Evolutionary conservation across 352 stramenopile species (phyloP), one percentile per base, ranked within the genome.

Genomic region (Globisporangium parvum): DNA sequence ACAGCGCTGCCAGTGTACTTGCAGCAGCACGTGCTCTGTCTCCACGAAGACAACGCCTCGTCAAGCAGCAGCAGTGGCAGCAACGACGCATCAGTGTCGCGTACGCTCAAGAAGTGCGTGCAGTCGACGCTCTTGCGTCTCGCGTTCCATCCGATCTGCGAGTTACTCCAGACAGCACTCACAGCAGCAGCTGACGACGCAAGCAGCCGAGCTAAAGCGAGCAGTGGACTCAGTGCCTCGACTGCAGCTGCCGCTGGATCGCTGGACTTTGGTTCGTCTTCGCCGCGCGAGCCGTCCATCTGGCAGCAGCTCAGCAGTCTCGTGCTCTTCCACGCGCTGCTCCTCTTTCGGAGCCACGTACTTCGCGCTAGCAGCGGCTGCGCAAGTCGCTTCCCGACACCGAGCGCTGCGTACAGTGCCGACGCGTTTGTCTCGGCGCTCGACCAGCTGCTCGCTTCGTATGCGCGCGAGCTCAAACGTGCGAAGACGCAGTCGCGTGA

Each of bases 101-200:
- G 12, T 6, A 60, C 65, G n/a, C 57, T 87, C 18, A 64, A 65
- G 51, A 66, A 70, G 49, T 73, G 65, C 44, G 28, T 87, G 18
- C 70, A 78, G 51, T 62, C 60, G 15, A 71, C 71, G 11, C 45
- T 87, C 0, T 26, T 81, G 6, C 64, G 72, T 5, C 49, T 87
- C 3, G 60, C 75, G 24, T 72, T 66, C 33, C 70, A 68, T 17
- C 31, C 67, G 23, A 62, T 47, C 39, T n/a, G 51, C 41, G 55
- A 55, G 6, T 17, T 53, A 10, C 31, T 79, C 49, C 37, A 62
- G 44, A 17, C 57, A 51, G 31, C 56, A 17, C 26, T 56, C 8
- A 12, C 24, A 45, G 39, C 14, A 45, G 39, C 39, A 23, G 35
- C 18, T 0, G 41, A 47, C 21, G 20, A 50, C 23, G 39, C 47